Conservation (phyloP, 2,329 filamentous ascomycete species). For the Fusarium caatingaense region DNA sequence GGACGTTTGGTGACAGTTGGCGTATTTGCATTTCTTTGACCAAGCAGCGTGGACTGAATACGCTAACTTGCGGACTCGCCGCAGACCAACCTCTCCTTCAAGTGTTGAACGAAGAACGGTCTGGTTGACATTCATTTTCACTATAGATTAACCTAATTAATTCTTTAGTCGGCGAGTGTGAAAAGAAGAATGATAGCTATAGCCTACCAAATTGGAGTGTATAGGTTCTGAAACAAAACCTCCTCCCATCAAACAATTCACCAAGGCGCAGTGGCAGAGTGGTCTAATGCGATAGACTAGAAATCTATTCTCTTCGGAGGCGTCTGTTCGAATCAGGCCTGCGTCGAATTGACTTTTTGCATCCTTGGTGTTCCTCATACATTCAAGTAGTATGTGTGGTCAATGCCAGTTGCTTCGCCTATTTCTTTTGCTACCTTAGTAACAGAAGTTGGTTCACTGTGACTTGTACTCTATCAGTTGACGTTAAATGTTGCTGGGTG, state of each 20-base stretch:
- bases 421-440: slow-evolving; percentile 8
- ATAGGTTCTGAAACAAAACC: rapidly evolving
- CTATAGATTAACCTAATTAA: neutral
- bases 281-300: slow-evolving; percentile 48
- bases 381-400: neutral
- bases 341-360: slow-evolving; percentile 38
- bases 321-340: slow-evolving; percentile 48
- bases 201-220: rapidly evolving
- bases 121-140: neutral
- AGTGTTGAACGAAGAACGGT: neutral
- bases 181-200: neutral
- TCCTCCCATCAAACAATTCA: neutral
- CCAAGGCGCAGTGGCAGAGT: slow-evolving; percentile 45
- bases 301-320: slow-evolving; percentile 47
- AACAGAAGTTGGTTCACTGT: too few species aligned
- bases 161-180: neutral
- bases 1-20: neutral
- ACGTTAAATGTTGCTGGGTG: slow-evolving; percentile 13
- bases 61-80: neutral
- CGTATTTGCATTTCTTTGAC: neutral
- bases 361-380: rapidly evolving
- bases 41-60: neutral
- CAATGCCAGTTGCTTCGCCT: neutral
- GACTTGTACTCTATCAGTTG: neutral
- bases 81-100: neutral